These are phyloP conservation scores for Aeschynomene evenia DNA, from an alignment of 306 rosid genomes.

Conservation along the genomic window DNA sequence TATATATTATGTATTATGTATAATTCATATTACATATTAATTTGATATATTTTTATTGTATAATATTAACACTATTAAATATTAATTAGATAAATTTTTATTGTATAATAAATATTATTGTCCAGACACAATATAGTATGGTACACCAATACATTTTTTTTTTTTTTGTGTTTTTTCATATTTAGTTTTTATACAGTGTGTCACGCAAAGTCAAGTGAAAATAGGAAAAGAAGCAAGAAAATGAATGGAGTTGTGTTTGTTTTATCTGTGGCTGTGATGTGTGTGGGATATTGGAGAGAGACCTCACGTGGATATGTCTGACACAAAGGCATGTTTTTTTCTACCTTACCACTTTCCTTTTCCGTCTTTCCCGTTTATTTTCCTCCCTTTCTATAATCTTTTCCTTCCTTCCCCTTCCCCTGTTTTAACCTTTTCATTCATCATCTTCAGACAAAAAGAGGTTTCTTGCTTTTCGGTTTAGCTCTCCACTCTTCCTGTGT, in stretches of 20 bases:
- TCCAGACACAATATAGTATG: no score
- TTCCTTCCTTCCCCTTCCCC: background rate
- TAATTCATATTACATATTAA: no score
- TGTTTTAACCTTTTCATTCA: constrained; percentile 20
- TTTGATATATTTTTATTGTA: no score
- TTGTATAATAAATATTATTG: no score
- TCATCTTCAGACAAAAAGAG: constrained; percentile 30
- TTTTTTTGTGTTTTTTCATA: background rate
- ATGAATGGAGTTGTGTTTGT: background rate
- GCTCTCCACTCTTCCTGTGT: constrained; percentile 3
- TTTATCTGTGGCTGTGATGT: constrained; percentile 14
- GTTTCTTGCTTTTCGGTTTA: constrained; percentile 44
- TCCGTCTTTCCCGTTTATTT: constrained; percentile 35
- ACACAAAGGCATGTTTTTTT: constrained; percentile 35
- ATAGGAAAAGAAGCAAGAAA: background rate
- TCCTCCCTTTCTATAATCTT: background rate
- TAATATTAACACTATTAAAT: no score
- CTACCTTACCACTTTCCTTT: constrained; percentile 30
- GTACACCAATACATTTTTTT: background rate
- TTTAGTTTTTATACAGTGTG: background rate
- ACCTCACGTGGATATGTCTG: constrained; percentile 38
- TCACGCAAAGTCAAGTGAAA: constrained; percentile 10
- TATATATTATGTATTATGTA: no score
- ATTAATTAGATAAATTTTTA: no score
- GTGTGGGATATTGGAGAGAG: background rate